Evolutionary conservation across 106 monocot species (phyloP).

Genomic region (Cymbidium sinense): DNA sequence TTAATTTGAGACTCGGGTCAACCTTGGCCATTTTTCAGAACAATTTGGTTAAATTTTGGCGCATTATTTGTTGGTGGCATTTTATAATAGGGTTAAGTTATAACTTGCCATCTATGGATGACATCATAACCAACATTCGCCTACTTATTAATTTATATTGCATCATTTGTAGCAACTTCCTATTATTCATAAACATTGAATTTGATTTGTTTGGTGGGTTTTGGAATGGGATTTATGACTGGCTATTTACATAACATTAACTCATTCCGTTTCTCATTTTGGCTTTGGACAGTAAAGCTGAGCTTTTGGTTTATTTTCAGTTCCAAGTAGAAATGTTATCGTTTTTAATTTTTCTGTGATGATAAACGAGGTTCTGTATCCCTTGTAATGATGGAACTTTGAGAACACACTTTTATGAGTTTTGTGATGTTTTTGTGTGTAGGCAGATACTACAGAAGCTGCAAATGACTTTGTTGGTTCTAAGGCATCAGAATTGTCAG

Average conservation of each 20-base stretch:
- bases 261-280: not conserved
- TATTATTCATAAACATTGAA: not conserved
- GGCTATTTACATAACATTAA: not conserved
- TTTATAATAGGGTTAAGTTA: not conserved
- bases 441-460: slow-evolving; percentile 5
- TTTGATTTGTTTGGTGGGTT: not conserved
- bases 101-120: not conserved
- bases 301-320: not conserved
- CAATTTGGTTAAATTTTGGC: not conserved
- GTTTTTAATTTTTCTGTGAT: not conserved
- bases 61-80: not conserved
- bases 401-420: not conserved
- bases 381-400: not conserved
- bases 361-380: not conserved
- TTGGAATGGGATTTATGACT: not conserved
- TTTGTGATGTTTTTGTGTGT: not conserved
- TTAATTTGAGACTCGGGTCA: not conserved
- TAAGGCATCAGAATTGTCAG: slow-evolving; percentile 3
- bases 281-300: not conserved
- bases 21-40: not conserved
- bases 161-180: not conserved
- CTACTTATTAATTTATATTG: not conserved
- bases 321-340: not conserved
- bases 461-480: slow-evolving; percentile 1
- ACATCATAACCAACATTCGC: not conserved